These are phyloP conservation scores for Plasmopara muralis DNA, from an alignment of 352 stramenopile genomes.

Conservation along the genomic window DNA sequence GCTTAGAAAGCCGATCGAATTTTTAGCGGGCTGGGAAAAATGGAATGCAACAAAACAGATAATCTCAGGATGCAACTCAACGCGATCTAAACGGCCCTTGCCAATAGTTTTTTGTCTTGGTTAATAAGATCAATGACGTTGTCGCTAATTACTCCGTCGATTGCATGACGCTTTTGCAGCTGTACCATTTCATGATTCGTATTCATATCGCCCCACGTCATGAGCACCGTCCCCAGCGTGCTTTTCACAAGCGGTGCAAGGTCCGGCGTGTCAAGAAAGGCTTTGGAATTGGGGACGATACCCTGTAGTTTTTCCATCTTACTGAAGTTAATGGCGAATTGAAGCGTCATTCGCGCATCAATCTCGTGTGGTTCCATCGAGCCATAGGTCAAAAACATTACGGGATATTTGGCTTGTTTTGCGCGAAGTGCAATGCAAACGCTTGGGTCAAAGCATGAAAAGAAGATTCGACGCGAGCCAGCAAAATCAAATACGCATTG, in stretches of 20 bases:
- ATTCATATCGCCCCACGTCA: constrained; percentile 79
- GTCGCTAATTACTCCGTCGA: constrained; percentile 81
- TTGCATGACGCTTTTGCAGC: constrained; percentile 51
- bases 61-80: neutral
- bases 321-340: constrained; percentile 51
- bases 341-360: constrained; percentile 54
- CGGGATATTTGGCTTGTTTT: constrained; percentile 70
- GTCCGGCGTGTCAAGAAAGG: constrained; percentile 50
- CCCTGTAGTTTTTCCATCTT: constrained; percentile 63
- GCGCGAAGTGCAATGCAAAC: constrained; percentile 57
- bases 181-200: constrained; percentile 67
- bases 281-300: constrained; percentile 68
- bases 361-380: constrained; percentile 35
- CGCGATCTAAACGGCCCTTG: constrained; percentile 7
- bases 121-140: constrained; percentile 76
- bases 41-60: too few species aligned
- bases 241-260: constrained; percentile 52
- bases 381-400: constrained; percentile 71
- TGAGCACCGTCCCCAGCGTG: constrained; percentile 28
- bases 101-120: constrained; percentile 32
- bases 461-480: constrained; percentile 58
- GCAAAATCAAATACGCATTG: constrained; percentile 64
- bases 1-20: too few species aligned
- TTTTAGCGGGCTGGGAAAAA: too few species aligned
- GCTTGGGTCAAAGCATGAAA: constrained; percentile 75